These are phyloP conservation scores for Colletotrichum tamarilloi DNA, from an alignment of 2,329 filamentous ascomycete genomes.

Conservation along the genomic window DNA sequence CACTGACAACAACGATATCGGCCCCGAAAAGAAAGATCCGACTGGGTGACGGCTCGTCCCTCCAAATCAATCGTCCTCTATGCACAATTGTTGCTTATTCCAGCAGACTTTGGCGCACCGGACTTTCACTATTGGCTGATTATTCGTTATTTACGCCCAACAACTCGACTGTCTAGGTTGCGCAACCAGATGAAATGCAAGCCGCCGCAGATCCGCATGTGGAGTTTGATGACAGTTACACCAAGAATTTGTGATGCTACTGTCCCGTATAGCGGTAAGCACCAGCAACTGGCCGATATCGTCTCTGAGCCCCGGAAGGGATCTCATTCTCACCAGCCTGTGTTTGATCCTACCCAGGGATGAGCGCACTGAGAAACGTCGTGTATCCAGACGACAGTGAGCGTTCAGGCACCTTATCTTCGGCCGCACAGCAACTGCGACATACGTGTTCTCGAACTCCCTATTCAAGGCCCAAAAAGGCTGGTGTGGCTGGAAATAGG, in stretches of 20 bases:
- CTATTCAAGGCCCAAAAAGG: neutral
- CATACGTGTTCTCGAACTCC: neutral
- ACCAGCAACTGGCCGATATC: neutral
- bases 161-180: neutral
- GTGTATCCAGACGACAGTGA: neutral
- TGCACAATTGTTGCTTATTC: conserved; percentile 20
- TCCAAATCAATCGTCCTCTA: neutral
- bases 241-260: neutral
- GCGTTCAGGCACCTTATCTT: neutral
- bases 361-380: neutral
- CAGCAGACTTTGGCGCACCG: neutral
- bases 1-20: neutral
- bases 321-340: neutral
- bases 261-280: neutral
- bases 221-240: conserved; percentile 1
- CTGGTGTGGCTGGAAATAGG: neutral
- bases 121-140: neutral
- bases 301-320: neutral
- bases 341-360: neutral
- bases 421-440: neutral
- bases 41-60: neutral
- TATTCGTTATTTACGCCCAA: neutral
- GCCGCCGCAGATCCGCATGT: conserved; percentile 30
- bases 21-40: neutral
- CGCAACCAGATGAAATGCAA: conserved; percentile 18